A percentile compares a stretch with the other conserved stretches of the same genome.
Conservation (phyloP, 2,329 filamentous ascomycete species). For the Arthrobotrys sphaeroides region DNA sequence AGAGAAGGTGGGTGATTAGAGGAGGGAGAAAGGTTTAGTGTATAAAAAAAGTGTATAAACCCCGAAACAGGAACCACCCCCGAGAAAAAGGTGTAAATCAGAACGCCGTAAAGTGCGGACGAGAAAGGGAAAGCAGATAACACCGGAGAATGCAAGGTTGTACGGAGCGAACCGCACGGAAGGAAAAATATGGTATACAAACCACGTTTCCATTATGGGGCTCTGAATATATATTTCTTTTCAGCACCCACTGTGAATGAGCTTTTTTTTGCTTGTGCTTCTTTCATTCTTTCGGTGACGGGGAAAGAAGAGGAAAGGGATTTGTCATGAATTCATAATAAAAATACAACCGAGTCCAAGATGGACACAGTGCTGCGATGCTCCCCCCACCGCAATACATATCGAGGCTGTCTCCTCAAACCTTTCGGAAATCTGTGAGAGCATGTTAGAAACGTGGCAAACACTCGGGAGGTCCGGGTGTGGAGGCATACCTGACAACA, state of each 20-base stretch:
- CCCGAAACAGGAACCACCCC: conserved; percentile 21
- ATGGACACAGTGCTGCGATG: conserved; percentile 28
- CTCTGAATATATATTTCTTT: conserved; percentile 19
- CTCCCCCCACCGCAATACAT: conserved; percentile 28
- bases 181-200: conserved; percentile 20
- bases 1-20: not conserved
- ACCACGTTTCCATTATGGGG: conserved; percentile 47
- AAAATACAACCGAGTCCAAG: conserved; percentile 49
- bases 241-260: conserved; percentile 24
- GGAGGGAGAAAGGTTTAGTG: not conserved
- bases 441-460: conserved; percentile 53
- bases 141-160: conserved; percentile 48
- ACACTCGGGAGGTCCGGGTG: conserved; percentile 56
- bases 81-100: conserved; percentile 15
- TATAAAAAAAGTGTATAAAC: conserved; percentile 34
- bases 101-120: conserved; percentile 50
- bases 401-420: conserved; percentile 61
- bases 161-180: conserved; percentile 43
- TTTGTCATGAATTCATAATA: conserved; percentile 53
- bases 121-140: conserved; percentile 46
- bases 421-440: conserved; percentile 71
- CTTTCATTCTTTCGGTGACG: conserved; percentile 21
- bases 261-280: conserved; percentile 38
- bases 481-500: conserved; percentile 76
- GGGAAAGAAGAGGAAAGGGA: conserved; percentile 25